phyloP scores from a whole-genome alignment of 2,329 filamentous ascomycete species.

The Fusarium nelsonii region DNA sequence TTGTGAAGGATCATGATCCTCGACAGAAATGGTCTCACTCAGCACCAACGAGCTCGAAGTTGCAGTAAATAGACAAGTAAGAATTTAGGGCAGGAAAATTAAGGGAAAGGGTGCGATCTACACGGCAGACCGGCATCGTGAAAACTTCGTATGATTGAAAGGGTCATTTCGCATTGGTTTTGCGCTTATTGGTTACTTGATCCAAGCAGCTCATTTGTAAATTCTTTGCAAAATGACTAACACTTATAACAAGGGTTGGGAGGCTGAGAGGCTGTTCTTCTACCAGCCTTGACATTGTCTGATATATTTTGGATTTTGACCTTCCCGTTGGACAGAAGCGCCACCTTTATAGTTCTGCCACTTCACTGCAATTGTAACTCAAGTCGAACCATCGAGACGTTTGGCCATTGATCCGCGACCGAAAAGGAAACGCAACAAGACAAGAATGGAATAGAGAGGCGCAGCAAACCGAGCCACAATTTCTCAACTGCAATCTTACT shows the following conservation, averaged over 20 bases:
- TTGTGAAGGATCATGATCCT: no score
- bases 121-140: constrained; percentile 3
- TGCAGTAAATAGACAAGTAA: not conserved
- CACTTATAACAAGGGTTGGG: no score
- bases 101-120: not conserved
- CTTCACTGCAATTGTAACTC: constrained; percentile 6
- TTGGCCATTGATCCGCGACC: accelerated
- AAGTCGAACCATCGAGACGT: not conserved
- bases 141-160: not conserved
- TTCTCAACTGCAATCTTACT: no score
- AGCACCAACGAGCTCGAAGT: not conserved
- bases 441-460: not conserved
- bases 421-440: not conserved
- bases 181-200: no score
- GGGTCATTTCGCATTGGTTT: not conserved
- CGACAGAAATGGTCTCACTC: not conserved
- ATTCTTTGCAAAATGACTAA: no score
- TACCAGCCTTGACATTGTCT: not conserved
- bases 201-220: no score
- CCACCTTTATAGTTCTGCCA: not conserved
- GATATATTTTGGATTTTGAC: not conserved
- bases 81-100: not conserved
- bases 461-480: not conserved
- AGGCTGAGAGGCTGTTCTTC: no score
- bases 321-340: no score